A percentile compares a stretch with the other conserved stretches of the same genome.
Conservation (phyloP, 2,329 filamentous ascomycete species). For the Diaporthe helianthi region DNA sequence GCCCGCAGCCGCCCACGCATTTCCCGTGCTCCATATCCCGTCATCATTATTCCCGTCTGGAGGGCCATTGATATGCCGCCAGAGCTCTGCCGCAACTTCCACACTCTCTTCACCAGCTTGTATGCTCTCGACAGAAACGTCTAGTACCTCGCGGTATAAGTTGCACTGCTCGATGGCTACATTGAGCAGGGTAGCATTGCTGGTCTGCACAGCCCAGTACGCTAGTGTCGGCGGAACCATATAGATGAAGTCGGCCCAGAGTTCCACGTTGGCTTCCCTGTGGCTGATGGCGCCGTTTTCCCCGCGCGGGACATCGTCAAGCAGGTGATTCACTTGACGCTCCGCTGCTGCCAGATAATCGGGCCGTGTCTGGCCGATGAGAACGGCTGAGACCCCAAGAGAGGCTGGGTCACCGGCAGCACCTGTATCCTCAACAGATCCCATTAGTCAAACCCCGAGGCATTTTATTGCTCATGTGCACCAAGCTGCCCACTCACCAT, state of each 20-base stretch:
- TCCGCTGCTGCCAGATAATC: not conserved
- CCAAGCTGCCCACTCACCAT: not conserved
- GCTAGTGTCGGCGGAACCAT: not conserved
- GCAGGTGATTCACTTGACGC: not conserved
- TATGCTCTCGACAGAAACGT: not conserved
- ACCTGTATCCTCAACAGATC: not conserved
- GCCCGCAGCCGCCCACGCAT: not conserved
- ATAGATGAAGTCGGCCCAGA: not conserved
- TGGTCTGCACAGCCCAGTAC: not conserved
- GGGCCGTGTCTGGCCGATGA: not conserved
- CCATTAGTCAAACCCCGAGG: too few relatives aligned
- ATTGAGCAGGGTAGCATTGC: not conserved
- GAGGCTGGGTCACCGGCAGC: not conserved
- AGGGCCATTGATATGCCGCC: not conserved
- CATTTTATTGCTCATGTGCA: too few relatives aligned
- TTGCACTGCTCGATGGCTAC: not conserved
- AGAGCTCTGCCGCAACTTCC: not conserved
- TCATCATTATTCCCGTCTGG: not conserved
- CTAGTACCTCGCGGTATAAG: not conserved
- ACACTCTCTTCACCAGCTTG: not conserved
- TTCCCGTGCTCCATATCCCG: not conserved
- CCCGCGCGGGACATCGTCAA: not conserved
- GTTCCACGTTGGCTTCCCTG: not conserved
- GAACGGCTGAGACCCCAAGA: not conserved
- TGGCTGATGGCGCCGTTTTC: not conserved